Evolutionary conservation across 2,329 filamentous ascomycete species (phyloP).

Genomic region (Drechslerella coelobrocha): DNA sequence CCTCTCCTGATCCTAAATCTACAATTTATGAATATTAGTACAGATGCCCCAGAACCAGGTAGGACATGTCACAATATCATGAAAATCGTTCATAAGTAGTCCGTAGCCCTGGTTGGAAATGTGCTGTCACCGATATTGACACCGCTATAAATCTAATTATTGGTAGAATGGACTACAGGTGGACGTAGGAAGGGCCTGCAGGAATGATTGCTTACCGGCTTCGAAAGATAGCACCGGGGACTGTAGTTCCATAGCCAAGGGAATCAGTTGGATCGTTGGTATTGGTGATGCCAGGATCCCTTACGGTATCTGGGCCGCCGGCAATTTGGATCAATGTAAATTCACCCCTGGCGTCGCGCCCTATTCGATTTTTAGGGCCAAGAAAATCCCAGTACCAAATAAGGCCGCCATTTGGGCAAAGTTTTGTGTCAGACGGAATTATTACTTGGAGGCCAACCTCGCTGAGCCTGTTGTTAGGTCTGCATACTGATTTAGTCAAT

Average conservation of each 20-base stretch:
- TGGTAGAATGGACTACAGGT: too few species aligned
- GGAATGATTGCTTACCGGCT: constrained; percentile 28
- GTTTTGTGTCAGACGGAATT: background rate
- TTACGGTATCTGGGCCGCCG: constrained; percentile 24
- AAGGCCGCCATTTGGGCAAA: constrained; percentile 3
- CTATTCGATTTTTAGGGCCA: background rate
- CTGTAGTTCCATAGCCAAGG: constrained; percentile 4
- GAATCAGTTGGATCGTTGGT: background rate
- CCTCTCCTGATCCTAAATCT: constrained; percentile 30
- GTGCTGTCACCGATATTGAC: too few species aligned
- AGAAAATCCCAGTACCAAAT: constrained; percentile 42
- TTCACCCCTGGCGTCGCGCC: background rate
- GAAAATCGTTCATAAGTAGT: too few species aligned
- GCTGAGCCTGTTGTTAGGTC: too few species aligned
- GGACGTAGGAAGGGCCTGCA: too few species aligned
- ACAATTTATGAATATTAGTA: background rate
- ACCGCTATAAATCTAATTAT: too few species aligned
- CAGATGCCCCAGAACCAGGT: too few species aligned
- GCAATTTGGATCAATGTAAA: constrained; percentile 24
- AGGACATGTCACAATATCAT: too few species aligned
- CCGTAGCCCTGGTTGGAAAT: too few species aligned
- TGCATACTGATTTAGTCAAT: too few species aligned
- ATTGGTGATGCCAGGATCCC: constrained; percentile 29
- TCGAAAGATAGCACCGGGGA: background rate
- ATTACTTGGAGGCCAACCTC: background rate